phyloP scores from a whole-genome alignment of 495 filamentous ascomycete species.

The Lineolata rhizophorae region DNA sequence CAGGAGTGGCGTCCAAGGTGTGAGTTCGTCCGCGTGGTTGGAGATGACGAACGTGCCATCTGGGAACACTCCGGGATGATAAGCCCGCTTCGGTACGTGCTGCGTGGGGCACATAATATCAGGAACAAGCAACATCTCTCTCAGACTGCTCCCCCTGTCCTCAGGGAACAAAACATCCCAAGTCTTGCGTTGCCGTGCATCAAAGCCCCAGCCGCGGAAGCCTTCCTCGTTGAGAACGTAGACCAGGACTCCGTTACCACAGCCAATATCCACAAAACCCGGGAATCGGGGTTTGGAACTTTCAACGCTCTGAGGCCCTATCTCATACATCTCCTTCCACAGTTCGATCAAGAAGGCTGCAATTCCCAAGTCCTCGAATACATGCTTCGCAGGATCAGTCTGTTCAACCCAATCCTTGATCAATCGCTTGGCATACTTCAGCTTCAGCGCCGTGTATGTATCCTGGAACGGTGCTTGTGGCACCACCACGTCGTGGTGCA shows the following conservation, averaged over 20 bases:
- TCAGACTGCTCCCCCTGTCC: constrained; percentile 37
- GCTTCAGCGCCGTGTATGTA: constrained; percentile 63
- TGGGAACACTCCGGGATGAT: constrained; percentile 50
- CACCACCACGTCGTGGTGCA: constrained; percentile 54
- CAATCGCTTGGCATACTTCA: constrained; percentile 44
- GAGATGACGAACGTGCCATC: constrained; percentile 76
- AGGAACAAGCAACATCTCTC: constrained; percentile 58
- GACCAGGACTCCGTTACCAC: constrained; percentile 86
- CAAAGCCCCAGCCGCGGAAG: constrained; percentile 74
- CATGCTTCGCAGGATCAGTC: constrained; percentile 77
- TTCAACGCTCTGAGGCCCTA: too few species aligned
- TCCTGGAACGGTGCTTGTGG: constrained; percentile 54
- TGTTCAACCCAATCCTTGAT: constrained; percentile 56
- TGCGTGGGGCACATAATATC: too few species aligned
- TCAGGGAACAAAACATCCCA: constrained; percentile 45
- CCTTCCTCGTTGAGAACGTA: constrained; percentile 66
- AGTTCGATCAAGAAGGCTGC: constrained; percentile 85
- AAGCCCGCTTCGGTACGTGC: too few species aligned
- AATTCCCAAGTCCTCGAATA: constrained; percentile 86
- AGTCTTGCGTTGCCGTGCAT: constrained; percentile 61
- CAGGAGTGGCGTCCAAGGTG: constrained; percentile 83
- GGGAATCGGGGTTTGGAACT: constrained; percentile 37
- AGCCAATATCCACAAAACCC: constrained; percentile 89
- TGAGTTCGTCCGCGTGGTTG: constrained; percentile 91
- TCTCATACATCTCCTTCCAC: constrained; percentile 67